phyloP scores from a whole-genome alignment of 345 rosid genomes.

The Hirschfeldia incana region DNA sequence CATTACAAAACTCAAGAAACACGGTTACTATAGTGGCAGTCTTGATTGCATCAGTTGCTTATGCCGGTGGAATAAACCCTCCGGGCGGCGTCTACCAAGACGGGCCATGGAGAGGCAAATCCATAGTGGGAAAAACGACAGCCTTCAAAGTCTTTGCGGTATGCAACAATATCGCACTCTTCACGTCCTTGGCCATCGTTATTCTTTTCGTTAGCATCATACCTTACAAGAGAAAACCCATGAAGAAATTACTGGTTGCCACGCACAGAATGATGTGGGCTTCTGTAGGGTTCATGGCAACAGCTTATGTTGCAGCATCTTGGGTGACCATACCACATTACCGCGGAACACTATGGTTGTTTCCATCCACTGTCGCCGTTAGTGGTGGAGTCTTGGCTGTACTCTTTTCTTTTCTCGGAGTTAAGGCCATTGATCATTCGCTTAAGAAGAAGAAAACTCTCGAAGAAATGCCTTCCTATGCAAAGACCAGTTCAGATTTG shows the following conservation, averaged over 20 bases:
- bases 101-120: slow-evolving; percentile 39
- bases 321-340: slow-evolving; percentile 53
- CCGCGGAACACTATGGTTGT: slow-evolving; percentile 43
- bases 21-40: slow-evolving; percentile 61
- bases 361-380: neutral
- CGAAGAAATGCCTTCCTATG: neutral
- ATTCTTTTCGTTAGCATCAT: slow-evolving; percentile 58
- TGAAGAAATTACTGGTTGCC: slow-evolving; percentile 47
- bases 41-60: slow-evolving; percentile 60
- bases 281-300: slow-evolving; percentile 57
- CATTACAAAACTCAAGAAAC: slow-evolving; percentile 62
- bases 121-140: slow-evolving; percentile 29
- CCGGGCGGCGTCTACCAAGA: slow-evolving; percentile 57
- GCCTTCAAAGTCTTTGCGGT: slow-evolving; percentile 59
- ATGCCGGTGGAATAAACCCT: slow-evolving; percentile 73
- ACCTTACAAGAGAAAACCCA: slow-evolving; percentile 53
- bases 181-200: slow-evolving; percentile 56
- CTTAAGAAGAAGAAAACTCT: neutral
- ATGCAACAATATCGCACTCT: slow-evolving; percentile 59
- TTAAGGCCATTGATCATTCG: neutral
- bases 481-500: neutral
- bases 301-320: slow-evolving; percentile 56
- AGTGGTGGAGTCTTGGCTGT: neutral
- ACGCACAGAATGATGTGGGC: slow-evolving; percentile 67
- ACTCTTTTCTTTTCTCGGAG: neutral